These are phyloP conservation scores for Phaeosphaeria sp. DNA, from an alignment of 2,329 filamentous ascomycete genomes.

Conservation along the genomic window DNA sequence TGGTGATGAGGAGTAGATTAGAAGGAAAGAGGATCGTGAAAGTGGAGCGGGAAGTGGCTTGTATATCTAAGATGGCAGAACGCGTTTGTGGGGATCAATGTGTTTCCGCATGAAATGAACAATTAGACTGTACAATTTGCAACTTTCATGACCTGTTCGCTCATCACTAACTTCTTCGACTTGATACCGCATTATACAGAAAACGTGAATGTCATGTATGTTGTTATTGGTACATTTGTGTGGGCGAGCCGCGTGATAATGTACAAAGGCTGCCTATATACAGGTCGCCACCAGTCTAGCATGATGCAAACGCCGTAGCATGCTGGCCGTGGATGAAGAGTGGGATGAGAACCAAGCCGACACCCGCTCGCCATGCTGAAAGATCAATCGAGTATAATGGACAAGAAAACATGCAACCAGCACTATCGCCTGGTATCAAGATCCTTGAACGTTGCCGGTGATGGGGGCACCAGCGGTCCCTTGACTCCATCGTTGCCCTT, in stretches of 20 bases:
- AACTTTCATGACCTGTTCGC: too few species aligned
- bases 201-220: not conserved
- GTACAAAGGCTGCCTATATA: not conserved
- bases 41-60: slow-evolving; percentile 3
- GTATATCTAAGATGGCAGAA: slow-evolving; percentile 17
- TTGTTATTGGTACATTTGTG: not conserved
- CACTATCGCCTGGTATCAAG: slow-evolving; percentile 7
- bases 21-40: not conserved
- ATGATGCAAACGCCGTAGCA: slow-evolving; percentile 3
- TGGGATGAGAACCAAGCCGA: slow-evolving; percentile 4
- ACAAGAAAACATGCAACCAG: not conserved
- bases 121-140: slow-evolving; percentile 6
- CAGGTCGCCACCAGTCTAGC: not conserved
- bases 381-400: not conserved
- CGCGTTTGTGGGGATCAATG: not conserved
- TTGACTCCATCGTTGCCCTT: slow-evolving; percentile 41
- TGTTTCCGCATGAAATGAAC: not conserved
- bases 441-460: slow-evolving; percentile 30
- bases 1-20: slow-evolving; percentile 50
- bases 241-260: not conserved
- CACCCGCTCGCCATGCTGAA: slow-evolving; percentile 1
- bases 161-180: not conserved
- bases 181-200: slow-evolving; percentile 1
- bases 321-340: not conserved
- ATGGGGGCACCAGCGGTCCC: slow-evolving; percentile 42